phyloP scores from a whole-genome alignment of 2,329 filamentous ascomycete genomes.

The Apiospora marii region DNA sequence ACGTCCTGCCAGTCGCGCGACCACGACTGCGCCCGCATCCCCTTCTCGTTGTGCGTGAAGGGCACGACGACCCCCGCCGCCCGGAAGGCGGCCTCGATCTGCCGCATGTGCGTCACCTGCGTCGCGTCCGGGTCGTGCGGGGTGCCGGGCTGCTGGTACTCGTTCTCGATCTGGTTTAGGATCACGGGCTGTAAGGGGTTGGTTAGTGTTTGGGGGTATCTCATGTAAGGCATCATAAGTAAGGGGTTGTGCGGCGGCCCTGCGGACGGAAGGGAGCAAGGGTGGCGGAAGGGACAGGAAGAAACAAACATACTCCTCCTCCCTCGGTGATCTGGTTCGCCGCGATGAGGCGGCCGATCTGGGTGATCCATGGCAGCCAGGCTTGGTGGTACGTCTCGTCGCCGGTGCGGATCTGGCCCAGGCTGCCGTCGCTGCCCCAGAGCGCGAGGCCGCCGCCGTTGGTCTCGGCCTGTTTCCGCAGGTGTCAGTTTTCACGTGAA shows the following conservation, averaged over 20 bases:
- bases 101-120: constrained; percentile 59
- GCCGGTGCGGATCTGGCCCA: constrained; percentile 49
- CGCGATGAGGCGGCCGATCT: constrained; percentile 53
- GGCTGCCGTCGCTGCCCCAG: constrained; percentile 53
- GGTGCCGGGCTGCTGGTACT: constrained; percentile 55
- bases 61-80: constrained; percentile 58
- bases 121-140: constrained; percentile 48
- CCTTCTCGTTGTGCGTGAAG: constrained; percentile 59
- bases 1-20: constrained; percentile 63
- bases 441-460: constrained; percentile 54
- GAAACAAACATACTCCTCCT: constrained; percentile 45
- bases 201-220: neutral
- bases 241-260: neutral
- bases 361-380: constrained; percentile 56
- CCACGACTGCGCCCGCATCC: constrained; percentile 56
- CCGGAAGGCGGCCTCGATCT: constrained; percentile 54
- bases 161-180: constrained; percentile 61
- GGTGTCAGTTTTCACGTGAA: neutral
- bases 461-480: constrained; percentile 47
- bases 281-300: neutral
- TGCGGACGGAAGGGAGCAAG: neutral
- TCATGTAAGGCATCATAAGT: neutral
- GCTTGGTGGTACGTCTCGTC: constrained; percentile 50
- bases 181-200: constrained; percentile 48
- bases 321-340: constrained; percentile 58